Evolutionary conservation across 176 grass and related monocot species (phyloP).

Genomic region (Oryza coarctata): DNA sequence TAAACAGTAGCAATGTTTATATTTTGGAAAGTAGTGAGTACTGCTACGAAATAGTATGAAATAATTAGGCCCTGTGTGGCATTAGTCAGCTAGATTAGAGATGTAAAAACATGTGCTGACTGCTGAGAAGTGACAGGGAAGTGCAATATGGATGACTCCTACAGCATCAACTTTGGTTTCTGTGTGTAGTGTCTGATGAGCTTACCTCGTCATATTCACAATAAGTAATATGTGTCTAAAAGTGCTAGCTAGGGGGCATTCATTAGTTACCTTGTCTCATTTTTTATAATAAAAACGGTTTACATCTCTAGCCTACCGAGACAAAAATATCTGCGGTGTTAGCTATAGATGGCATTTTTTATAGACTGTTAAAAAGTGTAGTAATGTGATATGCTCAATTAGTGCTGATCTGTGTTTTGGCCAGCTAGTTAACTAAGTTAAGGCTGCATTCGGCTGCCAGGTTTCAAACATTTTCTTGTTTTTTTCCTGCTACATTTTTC

Average conservation of each 20-base stretch:
- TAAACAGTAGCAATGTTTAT: too few relatives aligned
- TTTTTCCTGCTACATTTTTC: too few relatives aligned
- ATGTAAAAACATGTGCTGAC: not conserved
- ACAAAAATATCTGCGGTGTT: not conserved
- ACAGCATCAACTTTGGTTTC: conserved; percentile 2
- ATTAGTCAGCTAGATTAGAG: too few relatives aligned
- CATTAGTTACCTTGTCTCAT: not conserved
- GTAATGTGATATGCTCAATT: not conserved
- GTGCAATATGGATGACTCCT: not conserved
- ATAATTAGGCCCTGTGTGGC: too few relatives aligned
- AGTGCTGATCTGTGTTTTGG: not conserved
- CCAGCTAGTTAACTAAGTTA: not conserved
- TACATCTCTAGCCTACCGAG: not conserved
- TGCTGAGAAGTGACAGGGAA: not conserved
- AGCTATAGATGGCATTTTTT: not conserved
- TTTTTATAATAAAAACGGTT: too few relatives aligned
- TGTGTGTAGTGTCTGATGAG: not conserved
- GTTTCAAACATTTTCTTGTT: too few relatives aligned
- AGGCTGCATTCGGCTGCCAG: too few relatives aligned
- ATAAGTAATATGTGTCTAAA: not conserved
- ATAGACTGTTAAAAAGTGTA: too few relatives aligned
- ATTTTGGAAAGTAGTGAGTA: too few relatives aligned
- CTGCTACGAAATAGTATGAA: too few relatives aligned
- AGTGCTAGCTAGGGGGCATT: not conserved
- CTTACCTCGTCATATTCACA: not conserved